Evolutionary conservation across 805 yeast species (phyloP).

Genomic region (Yueomyces sp.): DNA sequence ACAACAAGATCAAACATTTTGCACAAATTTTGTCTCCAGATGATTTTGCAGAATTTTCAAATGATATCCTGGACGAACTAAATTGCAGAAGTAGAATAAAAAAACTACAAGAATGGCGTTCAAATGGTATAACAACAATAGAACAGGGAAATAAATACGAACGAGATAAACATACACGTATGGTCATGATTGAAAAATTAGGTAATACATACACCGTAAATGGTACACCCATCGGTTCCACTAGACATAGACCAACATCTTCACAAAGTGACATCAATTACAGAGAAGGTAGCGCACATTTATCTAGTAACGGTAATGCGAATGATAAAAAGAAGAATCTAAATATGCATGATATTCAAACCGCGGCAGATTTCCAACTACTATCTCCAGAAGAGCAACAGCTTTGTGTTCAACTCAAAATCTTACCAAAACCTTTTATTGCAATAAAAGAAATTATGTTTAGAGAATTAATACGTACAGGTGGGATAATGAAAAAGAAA

Average conservation of each 20-base stretch:
- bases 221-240: constrained; percentile 10
- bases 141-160: constrained; percentile 81
- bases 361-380: constrained; percentile 70
- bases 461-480: constrained; percentile 73
- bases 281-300: constrained; percentile 11
- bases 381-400: constrained; percentile 80
- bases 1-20: constrained; percentile 63
- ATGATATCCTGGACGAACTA: constrained; percentile 64
- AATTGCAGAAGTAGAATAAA: constrained; percentile 69
- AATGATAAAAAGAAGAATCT: constrained; percentile 28
- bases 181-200: constrained; percentile 46
- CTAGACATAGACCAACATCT: constrained; percentile 18
- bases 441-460: constrained; percentile 85
- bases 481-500: constrained; percentile 72
- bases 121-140: constrained; percentile 71
- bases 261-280: constrained; percentile 18
- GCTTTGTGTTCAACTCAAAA: constrained; percentile 69
- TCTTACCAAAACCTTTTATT: constrained; percentile 85
- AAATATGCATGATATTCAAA: constrained; percentile 54
- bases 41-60: constrained; percentile 66
- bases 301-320: background rate
- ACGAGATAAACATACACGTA: constrained; percentile 65
- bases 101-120: constrained; percentile 87
- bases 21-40: constrained; percentile 67
- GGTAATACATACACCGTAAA: constrained; percentile 20